Evolutionary conservation across 2,329 filamentous ascomycete genomes (phyloP).

Genomic region (Diaporthe longicolla): DNA sequence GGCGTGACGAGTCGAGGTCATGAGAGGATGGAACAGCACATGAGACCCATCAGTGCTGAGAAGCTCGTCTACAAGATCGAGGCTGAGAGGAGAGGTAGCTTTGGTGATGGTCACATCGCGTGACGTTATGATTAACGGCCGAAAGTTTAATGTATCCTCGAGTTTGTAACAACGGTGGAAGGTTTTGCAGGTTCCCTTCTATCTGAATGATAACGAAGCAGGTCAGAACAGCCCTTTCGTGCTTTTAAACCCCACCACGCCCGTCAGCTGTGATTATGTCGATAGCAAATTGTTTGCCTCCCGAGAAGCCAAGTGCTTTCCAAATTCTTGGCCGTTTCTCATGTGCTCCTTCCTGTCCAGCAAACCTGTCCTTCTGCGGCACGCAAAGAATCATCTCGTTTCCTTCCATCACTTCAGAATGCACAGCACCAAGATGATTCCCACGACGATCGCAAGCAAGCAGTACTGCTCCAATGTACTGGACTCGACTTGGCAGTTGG

Average conservation of each 20-base stretch:
- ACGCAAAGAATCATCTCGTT: no score
- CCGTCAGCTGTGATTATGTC: no score
- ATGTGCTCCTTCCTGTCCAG: background rate
- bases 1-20: constrained; percentile 47
- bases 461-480: constrained; percentile 26
- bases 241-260: background rate
- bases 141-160: no score
- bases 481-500: background rate
- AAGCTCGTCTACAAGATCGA: constrained; percentile 53
- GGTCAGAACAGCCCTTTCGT: background rate
- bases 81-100: constrained; percentile 30
- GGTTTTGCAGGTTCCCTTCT: background rate
- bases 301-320: background rate
- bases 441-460: constrained; percentile 1
- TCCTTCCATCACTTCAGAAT: constrained; percentile 15
- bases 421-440: background rate
- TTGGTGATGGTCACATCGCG: constrained; percentile 34
- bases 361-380: no score
- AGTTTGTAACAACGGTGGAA: background rate
- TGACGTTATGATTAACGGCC: background rate
- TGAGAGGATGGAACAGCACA: constrained; percentile 49
- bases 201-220: background rate
- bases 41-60: constrained; percentile 57
- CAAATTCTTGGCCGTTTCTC: background rate
- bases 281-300: background rate